Percentiles rank a stretch among this genome's conserved stretches.
Evolutionary conservation across 352 stramenopile species (phyloP).

Genomic region (Globisporangium okanoganense): DNA sequence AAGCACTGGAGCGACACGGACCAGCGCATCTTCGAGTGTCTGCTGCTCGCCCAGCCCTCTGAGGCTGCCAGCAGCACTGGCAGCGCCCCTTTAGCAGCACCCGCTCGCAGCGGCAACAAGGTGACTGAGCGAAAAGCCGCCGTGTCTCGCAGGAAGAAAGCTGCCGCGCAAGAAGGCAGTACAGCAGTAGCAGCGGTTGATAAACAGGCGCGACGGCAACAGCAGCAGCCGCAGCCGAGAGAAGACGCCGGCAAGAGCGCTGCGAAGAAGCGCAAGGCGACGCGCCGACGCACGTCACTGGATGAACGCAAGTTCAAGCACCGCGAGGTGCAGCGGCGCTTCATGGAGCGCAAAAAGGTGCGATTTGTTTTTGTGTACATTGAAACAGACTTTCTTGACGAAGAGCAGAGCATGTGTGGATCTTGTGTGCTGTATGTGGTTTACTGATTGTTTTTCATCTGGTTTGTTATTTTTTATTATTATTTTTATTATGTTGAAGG

Average conservation of each 20-base stretch:
- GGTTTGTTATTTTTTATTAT: no score
- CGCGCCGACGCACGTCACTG: slow-evolving; percentile 23
- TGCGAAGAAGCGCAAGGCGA: slow-evolving; percentile 22
- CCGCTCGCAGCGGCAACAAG: neutral
- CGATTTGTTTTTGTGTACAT: no score
- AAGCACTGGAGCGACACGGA: slow-evolving; percentile 6
- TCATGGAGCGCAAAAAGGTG: slow-evolving; percentile 53
- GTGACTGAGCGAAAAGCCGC: neutral
- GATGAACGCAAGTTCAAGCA: slow-evolving; percentile 49
- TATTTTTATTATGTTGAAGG: no score
- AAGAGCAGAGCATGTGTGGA: neutral
- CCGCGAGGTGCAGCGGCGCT: slow-evolving; percentile 44
- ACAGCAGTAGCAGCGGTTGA: neutral
- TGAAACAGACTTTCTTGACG: no score
- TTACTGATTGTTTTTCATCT: neutral
- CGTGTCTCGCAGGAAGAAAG: neutral
- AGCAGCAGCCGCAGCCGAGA: neutral
- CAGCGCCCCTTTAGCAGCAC: neutral
- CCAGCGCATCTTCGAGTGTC: slow-evolving; percentile 21
- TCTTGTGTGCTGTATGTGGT: neutral
- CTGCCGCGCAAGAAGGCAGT: neutral
- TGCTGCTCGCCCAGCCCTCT: slow-evolving; percentile 22
- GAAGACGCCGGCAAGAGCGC: neutral
- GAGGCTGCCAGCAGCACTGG: neutral
- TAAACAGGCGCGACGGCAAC: no score